Evolutionary conservation across 176 grass and related monocot species (phyloP), one percentile per base, ranked within the genome.

Genomic region (Carex cristatella): DNA sequence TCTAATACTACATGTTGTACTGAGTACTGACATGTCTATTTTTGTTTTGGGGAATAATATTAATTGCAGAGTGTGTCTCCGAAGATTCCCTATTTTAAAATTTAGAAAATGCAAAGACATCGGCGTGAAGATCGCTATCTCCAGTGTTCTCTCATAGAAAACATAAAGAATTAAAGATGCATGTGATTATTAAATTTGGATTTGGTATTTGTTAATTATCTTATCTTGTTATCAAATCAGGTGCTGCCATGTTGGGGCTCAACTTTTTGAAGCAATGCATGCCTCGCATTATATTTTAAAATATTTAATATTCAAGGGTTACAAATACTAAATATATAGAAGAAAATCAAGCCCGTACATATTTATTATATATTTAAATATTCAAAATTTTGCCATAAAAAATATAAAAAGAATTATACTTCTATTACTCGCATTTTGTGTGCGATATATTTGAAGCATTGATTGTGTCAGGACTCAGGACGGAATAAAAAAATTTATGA

Each of bases 191-290:
- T 76, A 30, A 76, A 76, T 76, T 76, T 53, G 19, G 12, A 53
- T 75, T 75, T 75, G 71, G 23, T 14, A 44, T 19, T 49, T 23
- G 3, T 23, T 49, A 27, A 51, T 53, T 75, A 75, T 75, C 44
- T 53, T 75, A 75, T 75, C 71, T n/a, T 75, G 71, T 51, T 75
- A 54, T 75, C 40, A 75, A 23, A 75, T 75, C 71, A 75, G 71
- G 71, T 75, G 71, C 2, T 51, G 48, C 10, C 9, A 10, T 51
- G 48, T 75, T 53, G 46, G 71, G 10, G 71, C 71, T 75, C 71
- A 53, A 75, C 71, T 53, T 49, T 70, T 75, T 51, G 23, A 49
- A 74, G 44, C 44, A 28, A 19, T 75, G 71, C 46, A 11, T 75
- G 46, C 44, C 71, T 75, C 44, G 33, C 38, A 18, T 51, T 51